Percentiles rank a stretch among this genome's conserved stretches.
Evolutionary conservation across 441 rosid genomes (phyloP).

Genomic region (Arabidopsis hybrid): DNA sequence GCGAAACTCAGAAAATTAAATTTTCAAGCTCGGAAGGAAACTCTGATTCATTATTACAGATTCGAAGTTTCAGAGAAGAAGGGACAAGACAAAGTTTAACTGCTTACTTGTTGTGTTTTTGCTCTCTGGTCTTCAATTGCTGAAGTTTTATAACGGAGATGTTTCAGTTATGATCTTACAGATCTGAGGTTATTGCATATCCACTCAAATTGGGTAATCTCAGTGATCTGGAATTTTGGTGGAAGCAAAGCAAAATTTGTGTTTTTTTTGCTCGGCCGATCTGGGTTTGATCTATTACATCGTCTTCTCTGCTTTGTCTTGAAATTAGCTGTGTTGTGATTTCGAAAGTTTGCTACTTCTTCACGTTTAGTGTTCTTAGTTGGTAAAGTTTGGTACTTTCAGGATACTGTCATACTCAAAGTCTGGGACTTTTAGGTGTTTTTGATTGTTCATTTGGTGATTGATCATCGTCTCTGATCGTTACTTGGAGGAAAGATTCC

Average conservation of each 20-base stretch:
- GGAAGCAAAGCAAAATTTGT: conserved; percentile 2
- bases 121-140: not conserved
- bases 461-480: not conserved
- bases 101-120: not conserved
- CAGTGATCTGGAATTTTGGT: conserved; percentile 9
- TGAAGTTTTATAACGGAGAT: not conserved
- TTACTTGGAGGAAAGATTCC: not conserved
- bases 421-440: conserved; percentile 17
- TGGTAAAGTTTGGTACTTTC: conserved; percentile 54
- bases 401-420: conserved; percentile 33
- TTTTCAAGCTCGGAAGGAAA: not conserved
- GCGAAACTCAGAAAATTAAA: not conserved
- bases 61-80: conserved; percentile 15
- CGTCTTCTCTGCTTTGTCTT: conserved; percentile 21
- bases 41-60: not conserved
- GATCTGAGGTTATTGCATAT: conserved; percentile 36
- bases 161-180: conserved; percentile 12
- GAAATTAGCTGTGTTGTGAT: conserved; percentile 34
- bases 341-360: conserved; percentile 16
- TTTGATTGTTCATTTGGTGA: not conserved
- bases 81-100: conserved; percentile 12
- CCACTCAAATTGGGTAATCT: conserved; percentile 10
- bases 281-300: conserved; percentile 19
- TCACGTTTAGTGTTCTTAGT: conserved; percentile 35
- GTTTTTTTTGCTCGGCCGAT: not conserved